These are phyloP conservation scores for Phaeophleospora eucalypticola DNA, from an alignment of 2,329 filamentous ascomycete species.

Conservation along the genomic window DNA sequence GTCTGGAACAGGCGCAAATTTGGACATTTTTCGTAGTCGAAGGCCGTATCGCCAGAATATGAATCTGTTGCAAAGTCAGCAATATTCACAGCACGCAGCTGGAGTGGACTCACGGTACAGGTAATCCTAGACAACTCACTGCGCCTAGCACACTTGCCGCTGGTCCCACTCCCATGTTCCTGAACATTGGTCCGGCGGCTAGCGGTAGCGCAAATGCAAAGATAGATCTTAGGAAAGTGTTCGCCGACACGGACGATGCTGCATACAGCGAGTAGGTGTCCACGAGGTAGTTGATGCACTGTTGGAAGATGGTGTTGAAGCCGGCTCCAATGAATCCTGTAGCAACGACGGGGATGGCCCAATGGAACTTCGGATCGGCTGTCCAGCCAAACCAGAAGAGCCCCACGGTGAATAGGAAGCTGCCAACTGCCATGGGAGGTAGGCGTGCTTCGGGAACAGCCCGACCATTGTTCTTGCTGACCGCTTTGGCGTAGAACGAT, in stretches of 20 bases:
- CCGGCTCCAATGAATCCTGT: constrained; percentile 43
- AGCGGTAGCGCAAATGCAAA: constrained; percentile 38
- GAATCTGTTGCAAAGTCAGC: constrained; percentile 20
- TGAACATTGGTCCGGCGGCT: constrained; percentile 40
- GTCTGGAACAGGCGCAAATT: constrained; percentile 21
- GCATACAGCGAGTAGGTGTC: constrained; percentile 37
- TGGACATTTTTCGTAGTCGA: constrained; percentile 41
- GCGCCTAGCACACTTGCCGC: constrained; percentile 41
- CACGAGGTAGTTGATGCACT: constrained; percentile 47
- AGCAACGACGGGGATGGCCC: constrained; percentile 38
- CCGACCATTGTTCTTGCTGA: constrained; percentile 33
- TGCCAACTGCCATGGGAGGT: constrained; percentile 45
- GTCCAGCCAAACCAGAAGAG: constrained; percentile 22
- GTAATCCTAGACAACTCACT: constrained; percentile 38
- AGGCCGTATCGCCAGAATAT: constrained; percentile 43
- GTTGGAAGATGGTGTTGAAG: constrained; percentile 47
- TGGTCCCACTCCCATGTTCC: constrained; percentile 40
- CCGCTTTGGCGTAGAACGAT: constrained; percentile 37
- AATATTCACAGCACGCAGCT: background rate
- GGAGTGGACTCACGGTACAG: constrained; percentile 33
- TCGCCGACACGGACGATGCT: constrained; percentile 48
- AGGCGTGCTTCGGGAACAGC: constrained; percentile 37
- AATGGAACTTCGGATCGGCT: constrained; percentile 31
- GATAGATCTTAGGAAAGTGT: constrained; percentile 46
- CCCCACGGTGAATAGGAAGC: constrained; percentile 35